These are phyloP conservation scores for Exserohilum rostratum DNA, from an alignment of 2,329 filamentous ascomycete species.

Conservation along the genomic window DNA sequence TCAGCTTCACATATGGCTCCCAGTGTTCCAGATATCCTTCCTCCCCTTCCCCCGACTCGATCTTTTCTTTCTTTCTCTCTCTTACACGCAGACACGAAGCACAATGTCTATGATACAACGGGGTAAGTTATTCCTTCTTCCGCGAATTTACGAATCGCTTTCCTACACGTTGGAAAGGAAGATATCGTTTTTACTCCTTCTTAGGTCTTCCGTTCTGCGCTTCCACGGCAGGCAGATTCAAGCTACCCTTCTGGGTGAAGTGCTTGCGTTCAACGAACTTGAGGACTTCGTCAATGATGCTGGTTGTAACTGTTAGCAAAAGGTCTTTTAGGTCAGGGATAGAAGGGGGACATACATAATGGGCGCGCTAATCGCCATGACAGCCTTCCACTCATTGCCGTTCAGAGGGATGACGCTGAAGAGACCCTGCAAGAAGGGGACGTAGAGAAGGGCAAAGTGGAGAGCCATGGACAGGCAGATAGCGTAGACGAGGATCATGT, in stretches of 20 bases:
- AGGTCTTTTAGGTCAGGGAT: not conserved
- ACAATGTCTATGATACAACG: too few species aligned
- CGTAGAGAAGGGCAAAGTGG: slow-evolving; percentile 93
- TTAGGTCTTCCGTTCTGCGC: slow-evolving; percentile 37
- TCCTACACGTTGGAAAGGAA: too few species aligned
- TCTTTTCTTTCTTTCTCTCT: too few species aligned
- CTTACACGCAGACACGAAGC: too few species aligned
- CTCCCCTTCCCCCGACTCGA: too few species aligned
- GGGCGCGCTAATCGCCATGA: slow-evolving; percentile 83
- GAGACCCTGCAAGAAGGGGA: slow-evolving; percentile 82
- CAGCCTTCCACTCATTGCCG: slow-evolving; percentile 88
- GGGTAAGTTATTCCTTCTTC: too few species aligned
- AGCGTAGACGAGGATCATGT: slow-evolving; percentile 97
- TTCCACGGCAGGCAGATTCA: slow-evolving; percentile 19
- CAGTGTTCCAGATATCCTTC: too few species aligned
- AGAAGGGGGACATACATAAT: slow-evolving; percentile 74
- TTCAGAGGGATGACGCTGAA: slow-evolving; percentile 92
- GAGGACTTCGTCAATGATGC: slow-evolving; percentile 80
- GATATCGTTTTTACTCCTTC: slow-evolving; percentile 39
- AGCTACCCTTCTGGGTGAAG: slow-evolving; percentile 37
- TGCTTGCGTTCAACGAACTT: slow-evolving; percentile 71
- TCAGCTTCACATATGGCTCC: too few species aligned
- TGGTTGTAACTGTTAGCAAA: slow-evolving; percentile 43
- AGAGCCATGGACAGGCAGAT: slow-evolving; percentile 91
- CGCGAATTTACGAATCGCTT: too few species aligned